Percentiles rank a stretch among this genome's conserved stretches.
These are phyloP conservation scores for Trypanosoma mega DNA, from an alignment of 208 protist genomes.

Conservation along the genomic window DNA sequence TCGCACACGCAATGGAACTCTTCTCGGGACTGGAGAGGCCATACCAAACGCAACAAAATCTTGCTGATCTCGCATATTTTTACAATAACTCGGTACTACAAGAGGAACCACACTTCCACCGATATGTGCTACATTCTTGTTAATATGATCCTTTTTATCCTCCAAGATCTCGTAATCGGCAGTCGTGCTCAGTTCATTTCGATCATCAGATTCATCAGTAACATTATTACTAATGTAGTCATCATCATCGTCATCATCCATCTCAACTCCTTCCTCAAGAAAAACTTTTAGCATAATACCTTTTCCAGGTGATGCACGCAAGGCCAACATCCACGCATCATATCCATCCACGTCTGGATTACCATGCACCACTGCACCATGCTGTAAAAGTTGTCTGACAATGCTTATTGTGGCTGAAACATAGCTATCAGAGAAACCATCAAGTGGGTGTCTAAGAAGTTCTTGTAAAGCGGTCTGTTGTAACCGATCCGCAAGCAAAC, in stretches of 20 bases:
- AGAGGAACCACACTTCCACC: not conserved
- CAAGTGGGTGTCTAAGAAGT: constrained; percentile 26
- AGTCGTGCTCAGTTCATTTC: too few relatives aligned
- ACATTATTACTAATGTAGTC: not conserved
- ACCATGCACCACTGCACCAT: constrained; percentile 56
- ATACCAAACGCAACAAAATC: not conserved
- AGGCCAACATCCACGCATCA: constrained; percentile 75
- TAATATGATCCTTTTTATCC: not conserved
- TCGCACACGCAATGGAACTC: not conserved
- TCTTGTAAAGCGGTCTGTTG: constrained; percentile 71
- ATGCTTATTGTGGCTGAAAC: constrained; percentile 2
- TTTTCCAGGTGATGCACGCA: constrained; percentile 23
- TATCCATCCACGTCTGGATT: constrained; percentile 57
- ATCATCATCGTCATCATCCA: constrained; percentile 8
- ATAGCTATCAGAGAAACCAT: constrained; percentile 3
- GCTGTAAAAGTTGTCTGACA: constrained; percentile 35
- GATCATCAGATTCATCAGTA: too few relatives aligned
- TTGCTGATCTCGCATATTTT: too few relatives aligned
- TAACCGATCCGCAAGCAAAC: constrained; percentile 38
- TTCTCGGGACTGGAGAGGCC: not conserved
- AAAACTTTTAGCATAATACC: constrained; percentile 25
- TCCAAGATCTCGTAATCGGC: too few relatives aligned
- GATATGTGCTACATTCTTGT: not conserved
- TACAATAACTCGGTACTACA: too few relatives aligned
- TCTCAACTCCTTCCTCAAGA: constrained; percentile 20